Evolutionary conservation across 1,284 basidiomycete species (phyloP).

Genomic region (Cerioporus squamosus): DNA sequence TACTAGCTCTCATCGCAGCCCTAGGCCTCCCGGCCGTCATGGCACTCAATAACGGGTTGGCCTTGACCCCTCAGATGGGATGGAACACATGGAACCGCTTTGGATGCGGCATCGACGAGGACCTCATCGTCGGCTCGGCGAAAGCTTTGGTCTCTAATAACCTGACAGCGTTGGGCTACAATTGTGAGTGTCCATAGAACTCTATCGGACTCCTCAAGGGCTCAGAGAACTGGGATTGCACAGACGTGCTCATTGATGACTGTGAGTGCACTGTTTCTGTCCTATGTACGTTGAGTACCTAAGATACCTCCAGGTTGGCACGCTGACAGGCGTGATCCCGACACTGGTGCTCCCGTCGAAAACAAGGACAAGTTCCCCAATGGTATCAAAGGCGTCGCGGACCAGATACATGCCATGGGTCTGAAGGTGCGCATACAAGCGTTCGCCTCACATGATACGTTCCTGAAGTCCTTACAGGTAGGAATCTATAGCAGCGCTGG

Average conservation of each 20-base stretch:
- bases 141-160: conserved; percentile 34
- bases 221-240: not conserved
- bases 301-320: conserved; percentile 37
- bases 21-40: conserved; percentile 21
- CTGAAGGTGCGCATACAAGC: conserved; percentile 39
- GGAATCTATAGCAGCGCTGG: conserved; percentile 56
- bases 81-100: conserved; percentile 46
- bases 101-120: conserved; percentile 39
- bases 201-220: not conserved
- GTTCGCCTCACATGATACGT: not conserved
- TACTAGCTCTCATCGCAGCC: conserved; percentile 14
- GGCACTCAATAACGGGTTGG: conserved; percentile 40
- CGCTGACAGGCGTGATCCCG: conserved; percentile 33
- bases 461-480: conserved; percentile 29
- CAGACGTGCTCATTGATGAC: conserved; percentile 41
- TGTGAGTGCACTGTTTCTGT: conserved; percentile 27
- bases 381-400: conserved; percentile 46
- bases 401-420: conserved; percentile 45
- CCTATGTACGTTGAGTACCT: not conserved
- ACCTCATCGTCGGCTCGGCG: conserved; percentile 38
- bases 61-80: conserved; percentile 44
- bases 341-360: conserved; percentile 35
- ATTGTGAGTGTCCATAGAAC: conserved; percentile 31
- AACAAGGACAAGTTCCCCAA: conserved; percentile 48
- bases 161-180: conserved; percentile 35